These are phyloP conservation scores for Pythium dissimile DNA, from an alignment of 352 stramenopile genomes.

Conservation along the genomic window DNA sequence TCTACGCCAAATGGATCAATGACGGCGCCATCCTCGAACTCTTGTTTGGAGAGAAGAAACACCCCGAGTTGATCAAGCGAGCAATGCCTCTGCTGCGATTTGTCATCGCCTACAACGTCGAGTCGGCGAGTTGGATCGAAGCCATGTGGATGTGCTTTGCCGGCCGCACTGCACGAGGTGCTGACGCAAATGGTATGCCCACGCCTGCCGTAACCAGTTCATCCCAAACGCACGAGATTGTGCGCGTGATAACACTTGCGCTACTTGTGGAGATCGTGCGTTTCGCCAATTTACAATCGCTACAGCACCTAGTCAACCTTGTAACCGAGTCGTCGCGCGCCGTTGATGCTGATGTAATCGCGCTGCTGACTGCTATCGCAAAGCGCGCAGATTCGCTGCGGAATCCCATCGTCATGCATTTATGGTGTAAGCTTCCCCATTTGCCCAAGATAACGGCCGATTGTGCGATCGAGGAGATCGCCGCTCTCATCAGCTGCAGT, in stretches of 20 bases:
- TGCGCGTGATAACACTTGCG: conserved; percentile 34
- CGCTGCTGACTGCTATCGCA: background rate
- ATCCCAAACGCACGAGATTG: conserved; percentile 42
- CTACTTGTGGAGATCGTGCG: conserved; percentile 53
- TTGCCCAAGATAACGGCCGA: background rate
- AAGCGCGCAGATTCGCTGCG: conserved; percentile 16
- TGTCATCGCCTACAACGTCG: conserved; percentile 11
- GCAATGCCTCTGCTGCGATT: conserved; percentile 62
- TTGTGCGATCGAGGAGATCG: conserved; percentile 12
- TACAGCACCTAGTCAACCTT: conserved; percentile 27
- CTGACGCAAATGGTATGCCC: background rate
- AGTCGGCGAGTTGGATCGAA: conserved; percentile 33
- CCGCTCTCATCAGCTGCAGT: conserved; percentile 14
- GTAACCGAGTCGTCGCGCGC: conserved; percentile 3
- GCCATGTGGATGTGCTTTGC: conserved; percentile 54
- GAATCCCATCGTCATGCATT: conserved; percentile 34
- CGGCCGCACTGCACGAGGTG: conserved; percentile 3
- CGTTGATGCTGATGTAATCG: conserved; percentile 9
- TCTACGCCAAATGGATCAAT: conserved; percentile 48
- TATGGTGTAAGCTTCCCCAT: conserved; percentile 32
- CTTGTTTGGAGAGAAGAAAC: conserved; percentile 61
- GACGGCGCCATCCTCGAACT: conserved; percentile 41
- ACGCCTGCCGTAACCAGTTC: background rate
- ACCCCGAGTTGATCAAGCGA: conserved; percentile 68
- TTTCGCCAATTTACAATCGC: conserved; percentile 32